Evolutionary conservation across 2,329 filamentous ascomycete species (phyloP), one percentile per base, ranked within the genome.

Genomic region (Periglandula ipomoeae): DNA sequence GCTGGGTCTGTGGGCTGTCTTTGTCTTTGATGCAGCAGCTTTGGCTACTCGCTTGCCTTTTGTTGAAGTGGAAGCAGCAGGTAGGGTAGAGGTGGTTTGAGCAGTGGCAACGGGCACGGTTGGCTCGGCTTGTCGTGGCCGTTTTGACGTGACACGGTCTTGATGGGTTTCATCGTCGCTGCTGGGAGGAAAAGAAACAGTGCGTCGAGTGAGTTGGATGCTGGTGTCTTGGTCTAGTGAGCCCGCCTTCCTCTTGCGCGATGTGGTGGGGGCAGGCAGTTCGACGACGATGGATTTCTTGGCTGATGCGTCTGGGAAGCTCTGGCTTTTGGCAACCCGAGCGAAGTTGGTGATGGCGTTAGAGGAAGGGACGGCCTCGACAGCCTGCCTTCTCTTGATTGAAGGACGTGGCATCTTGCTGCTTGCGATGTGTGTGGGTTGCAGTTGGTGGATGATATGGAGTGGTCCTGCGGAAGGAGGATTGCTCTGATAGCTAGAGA

Each of bases 281-380:
- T 61, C 55, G 23, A 56, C 52, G 50, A 57, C 48, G 44, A 56
- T 51, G 20, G 56, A 56, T 23, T 70, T 69, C 55, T 72, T 70
- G 30, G 58, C 39, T 8, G 64, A 55, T n/a, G 49, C 37, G 39
- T 60, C 59, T 15, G 52, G 50, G 19, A 58, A 53, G 17, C 52
- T 49, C 19, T 62, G 56, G 20, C 58, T 57, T 61, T 78, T 78
- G 30, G 73, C 75, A 43, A 76, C 61, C 47, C 72, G 73, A 41
- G 68, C 57, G 56, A 75, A 77, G 57, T 55, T 66, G 62, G 59
- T 65, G 48, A 77, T 75, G 53, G 60, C 51, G 22, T 61, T 61
- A 34, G 46, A 35, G 24, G 46, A 41, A 44, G 52, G 47, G 1
- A 55, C 46, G 22, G 50, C 44, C 48, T 51, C 41, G 23, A 43